Evolutionary conservation across 257 asterid species (phyloP), one percentile per base, ranked within the genome.

Genomic region (Solanum clarkiae): DNA sequence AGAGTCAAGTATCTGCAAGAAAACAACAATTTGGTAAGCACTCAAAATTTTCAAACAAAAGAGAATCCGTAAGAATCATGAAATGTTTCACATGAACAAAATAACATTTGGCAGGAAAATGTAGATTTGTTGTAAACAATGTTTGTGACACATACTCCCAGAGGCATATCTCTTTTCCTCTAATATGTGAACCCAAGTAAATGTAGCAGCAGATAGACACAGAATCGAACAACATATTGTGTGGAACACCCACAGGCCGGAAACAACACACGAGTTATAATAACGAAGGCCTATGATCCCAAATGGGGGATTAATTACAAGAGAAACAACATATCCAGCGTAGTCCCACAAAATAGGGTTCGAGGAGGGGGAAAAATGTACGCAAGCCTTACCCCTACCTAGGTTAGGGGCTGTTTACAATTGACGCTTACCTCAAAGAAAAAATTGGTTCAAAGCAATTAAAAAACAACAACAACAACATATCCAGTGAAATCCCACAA

Each of bases 1-100:
- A 95, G 87, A 18, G 96, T 92, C 88, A 94, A 90, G 84, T 88
- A 95, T 88, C 94, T 91, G 88, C 84, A 89, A 80, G 85, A 77
- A 84, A 36, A 84, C 77, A 86, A 84, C 83, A 79, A 56, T 26
- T 20, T 36, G 69, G 79, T 66, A 57, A 80, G 83, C n/a, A 66
- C 11, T 55, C 53, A 26, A 29, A 24, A 69, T 8, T 47, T 47
- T 56, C 49, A 49, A 82, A 63, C 20, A 29, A 32, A 75, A 83
- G 26, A 24, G 26, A 24, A 26, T 29, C 42, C 53, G 83, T 17
- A 77, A 79, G 16, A 49, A 53, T 16, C 26, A 79, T 79, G 42
- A 53, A 51, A 51, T 49, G 62, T 26, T 75, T 77, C 45, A 24
- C 44, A 26, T 24, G 20, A 26, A 77, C 63, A 77, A 22, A 8